Percentiles rank a stretch among this genome's conserved stretches.
These are phyloP conservation scores for Mortierella sp. DNA, from an alignment of 371 early-diverging fungal genomes.

Conservation along the genomic window DNA sequence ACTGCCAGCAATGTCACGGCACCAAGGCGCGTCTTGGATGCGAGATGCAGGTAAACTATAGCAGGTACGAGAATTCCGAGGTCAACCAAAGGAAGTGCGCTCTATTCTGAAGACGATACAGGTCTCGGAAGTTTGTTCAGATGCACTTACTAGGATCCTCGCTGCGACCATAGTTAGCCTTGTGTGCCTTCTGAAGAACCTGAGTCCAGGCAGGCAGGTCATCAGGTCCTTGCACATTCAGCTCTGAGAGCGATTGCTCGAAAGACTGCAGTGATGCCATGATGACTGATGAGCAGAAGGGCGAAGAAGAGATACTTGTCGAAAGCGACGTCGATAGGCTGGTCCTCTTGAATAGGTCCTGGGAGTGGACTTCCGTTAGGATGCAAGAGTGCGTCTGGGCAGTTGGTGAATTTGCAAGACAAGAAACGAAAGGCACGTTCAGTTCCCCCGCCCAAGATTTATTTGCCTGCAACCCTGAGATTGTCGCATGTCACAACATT, in stretches of 20 bases:
- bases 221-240: conserved; percentile 45
- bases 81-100: neutral
- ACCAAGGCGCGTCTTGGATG: conserved; percentile 49
- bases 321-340: neutral
- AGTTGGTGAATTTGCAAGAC: too few species aligned
- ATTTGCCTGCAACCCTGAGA: too few species aligned
- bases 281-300: neutral
- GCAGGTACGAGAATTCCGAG: neutral
- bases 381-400: too few species aligned
- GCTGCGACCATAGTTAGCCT: conserved; percentile 45
- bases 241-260: conserved; percentile 42
- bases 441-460: too few species aligned
- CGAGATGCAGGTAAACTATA: conserved; percentile 47
- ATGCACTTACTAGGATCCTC: conserved; percentile 50
- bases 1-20: conserved; percentile 49
- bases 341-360: too few species aligned
- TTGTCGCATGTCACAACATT: too few species aligned
- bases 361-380: too few species aligned
- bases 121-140: too few species aligned
- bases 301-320: neutral
- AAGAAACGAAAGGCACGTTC: too few species aligned
- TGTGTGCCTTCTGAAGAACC: conserved; percentile 43
- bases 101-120: too few species aligned
- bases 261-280: conserved; percentile 40
- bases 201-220: conserved; percentile 54